Conservation (phyloP, 129 eudicot genomes). For the Artemisia argyi region DNA sequence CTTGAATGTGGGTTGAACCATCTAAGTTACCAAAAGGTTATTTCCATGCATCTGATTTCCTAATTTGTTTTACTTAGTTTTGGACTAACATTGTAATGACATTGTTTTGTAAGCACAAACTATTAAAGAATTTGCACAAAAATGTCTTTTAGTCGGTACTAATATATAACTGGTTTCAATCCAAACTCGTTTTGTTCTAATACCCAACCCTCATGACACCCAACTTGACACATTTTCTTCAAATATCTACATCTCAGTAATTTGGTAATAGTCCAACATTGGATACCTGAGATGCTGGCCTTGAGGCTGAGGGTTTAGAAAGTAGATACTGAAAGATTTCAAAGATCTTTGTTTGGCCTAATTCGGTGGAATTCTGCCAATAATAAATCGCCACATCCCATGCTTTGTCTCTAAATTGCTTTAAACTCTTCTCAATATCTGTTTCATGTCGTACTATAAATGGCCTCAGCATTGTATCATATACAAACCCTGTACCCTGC, state of each 20-base stretch:
- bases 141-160: no score
- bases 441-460: constrained; percentile 68
- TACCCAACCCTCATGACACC: not conserved
- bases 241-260: not conserved
- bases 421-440: constrained; percentile 69
- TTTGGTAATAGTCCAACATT: not conserved
- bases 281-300: constrained; percentile 50
- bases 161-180: no score
- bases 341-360: constrained; percentile 70
- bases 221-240: not conserved
- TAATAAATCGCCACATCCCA: constrained; percentile 88
- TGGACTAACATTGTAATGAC: no score
- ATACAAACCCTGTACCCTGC: constrained; percentile 82
- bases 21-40: no score
- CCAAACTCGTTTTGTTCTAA: no score
- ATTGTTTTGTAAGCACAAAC: no score
- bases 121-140: no score
- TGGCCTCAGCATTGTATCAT: constrained; percentile 69
- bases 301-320: constrained; percentile 37
- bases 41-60: no score
- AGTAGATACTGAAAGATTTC: constrained; percentile 51
- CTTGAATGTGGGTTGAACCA: no score
- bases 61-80: no score
- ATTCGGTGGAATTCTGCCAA: constrained; percentile 75
- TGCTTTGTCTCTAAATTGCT: constrained; percentile 60